Conservation (phyloP, 345 rosid genomes). For the Pistacia integerrima region DNA sequence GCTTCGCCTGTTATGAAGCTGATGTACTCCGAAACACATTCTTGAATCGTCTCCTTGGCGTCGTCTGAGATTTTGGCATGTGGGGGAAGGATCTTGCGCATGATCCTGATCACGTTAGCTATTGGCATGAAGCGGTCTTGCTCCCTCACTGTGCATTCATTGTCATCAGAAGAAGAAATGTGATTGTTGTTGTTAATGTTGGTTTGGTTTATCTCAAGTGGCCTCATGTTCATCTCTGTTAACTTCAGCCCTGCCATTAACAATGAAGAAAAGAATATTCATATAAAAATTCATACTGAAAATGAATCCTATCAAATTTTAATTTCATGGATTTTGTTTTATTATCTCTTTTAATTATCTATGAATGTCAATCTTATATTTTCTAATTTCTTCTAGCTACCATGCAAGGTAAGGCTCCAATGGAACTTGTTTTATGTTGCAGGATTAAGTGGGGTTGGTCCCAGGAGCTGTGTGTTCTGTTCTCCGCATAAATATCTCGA, state of each 20-base stretch:
- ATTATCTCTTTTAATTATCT: no score
- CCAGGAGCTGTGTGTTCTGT: no score
- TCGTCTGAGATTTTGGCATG: slow-evolving; percentile 96
- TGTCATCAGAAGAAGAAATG: slow-evolving; percentile 34
- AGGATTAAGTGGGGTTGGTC: no score
- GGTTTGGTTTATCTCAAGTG: slow-evolving; percentile 32
- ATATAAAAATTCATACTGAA: no score
- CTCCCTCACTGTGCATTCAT: slow-evolving; percentile 73
- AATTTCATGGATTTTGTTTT: no score
- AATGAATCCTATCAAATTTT: no score
- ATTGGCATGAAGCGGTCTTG: slow-evolving; percentile 97
- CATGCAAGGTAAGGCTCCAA: no score
- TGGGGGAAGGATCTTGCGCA: slow-evolving; percentile 84
- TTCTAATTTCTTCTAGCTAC: no score
- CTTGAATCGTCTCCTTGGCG: slow-evolving; percentile 94
- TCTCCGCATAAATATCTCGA: no score
- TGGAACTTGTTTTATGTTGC: no score
- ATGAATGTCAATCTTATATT: no score
- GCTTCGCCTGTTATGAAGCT: slow-evolving; percentile 98
- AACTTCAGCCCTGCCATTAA: slow-evolving; percentile 27
- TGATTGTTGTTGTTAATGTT: slow-evolving; percentile 21
- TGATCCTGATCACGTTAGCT: slow-evolving; percentile 88
- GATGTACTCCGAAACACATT: slow-evolving; percentile 96
- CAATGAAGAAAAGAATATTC: not conserved
- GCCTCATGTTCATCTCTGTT: slow-evolving; percentile 42